phyloP scores from a whole-genome alignment of 1,284 basidiomycete species.

The Rhodotorula sp. region DNA sequence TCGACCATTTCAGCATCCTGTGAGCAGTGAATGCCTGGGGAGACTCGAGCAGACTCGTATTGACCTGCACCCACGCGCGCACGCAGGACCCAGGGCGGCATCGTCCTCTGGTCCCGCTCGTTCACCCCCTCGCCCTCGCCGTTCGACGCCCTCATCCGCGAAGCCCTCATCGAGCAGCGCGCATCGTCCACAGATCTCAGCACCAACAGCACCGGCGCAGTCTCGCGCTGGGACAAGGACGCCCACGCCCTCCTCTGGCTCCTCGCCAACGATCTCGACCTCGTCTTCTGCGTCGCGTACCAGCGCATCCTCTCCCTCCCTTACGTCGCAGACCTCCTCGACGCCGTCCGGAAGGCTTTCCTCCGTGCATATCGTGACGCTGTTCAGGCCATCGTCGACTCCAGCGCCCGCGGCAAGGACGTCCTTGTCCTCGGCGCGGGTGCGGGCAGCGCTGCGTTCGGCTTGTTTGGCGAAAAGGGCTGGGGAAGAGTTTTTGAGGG shows the following conservation, averaged over 20 bases:
- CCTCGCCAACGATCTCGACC: conserved; percentile 85
- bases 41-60: too few relatives aligned
- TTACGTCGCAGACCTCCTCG: conserved; percentile 86
- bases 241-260: conserved; percentile 89
- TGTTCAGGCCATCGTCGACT: conserved; percentile 35
- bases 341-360: conserved; percentile 77
- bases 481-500: conserved; percentile 59
- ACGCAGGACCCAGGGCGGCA: conserved; percentile 64
- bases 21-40: neutral
- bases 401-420: conserved; percentile 15
- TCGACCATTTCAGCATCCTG: conserved; percentile 39
- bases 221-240: conserved; percentile 73
- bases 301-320: conserved; percentile 93
- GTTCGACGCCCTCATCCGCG: conserved; percentile 83
- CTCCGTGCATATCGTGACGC: conserved; percentile 67
- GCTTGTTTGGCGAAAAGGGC: conserved; percentile 4
- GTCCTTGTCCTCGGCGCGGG: neutral
- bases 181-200: conserved; percentile 45
- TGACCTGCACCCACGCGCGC: neutral
- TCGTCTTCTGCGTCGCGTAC: conserved; percentile 95
- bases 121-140: conserved; percentile 74
- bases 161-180: conserved; percentile 83
- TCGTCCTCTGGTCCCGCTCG: conserved; percentile 79
- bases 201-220: neutral
- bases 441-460: conserved; percentile 47